Conservation (phyloP, 2,329 filamentous ascomycete species). For the Ascochyta rabiei region DNA sequence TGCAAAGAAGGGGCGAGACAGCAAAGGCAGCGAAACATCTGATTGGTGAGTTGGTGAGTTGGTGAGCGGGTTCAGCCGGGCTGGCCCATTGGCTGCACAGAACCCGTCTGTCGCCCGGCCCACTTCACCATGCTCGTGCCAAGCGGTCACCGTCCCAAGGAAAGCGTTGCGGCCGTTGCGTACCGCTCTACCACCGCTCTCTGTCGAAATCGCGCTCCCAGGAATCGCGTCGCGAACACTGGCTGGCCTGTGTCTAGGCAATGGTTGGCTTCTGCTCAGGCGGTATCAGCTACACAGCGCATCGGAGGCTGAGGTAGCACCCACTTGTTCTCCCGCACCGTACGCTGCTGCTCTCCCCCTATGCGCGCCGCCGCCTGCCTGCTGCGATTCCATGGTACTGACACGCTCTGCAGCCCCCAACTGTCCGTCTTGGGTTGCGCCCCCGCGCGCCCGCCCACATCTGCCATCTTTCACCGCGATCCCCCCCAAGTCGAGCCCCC, state of each 20-base stretch:
- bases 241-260: conserved; percentile 23
- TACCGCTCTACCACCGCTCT: not conserved
- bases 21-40: not conserved
- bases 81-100: too few relatives aligned
- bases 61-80: too few relatives aligned
- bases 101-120: not conserved
- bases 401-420: conserved; percentile 8
- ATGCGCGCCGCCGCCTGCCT: conserved; percentile 2
- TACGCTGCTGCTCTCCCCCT: not conserved
- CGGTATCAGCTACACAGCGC: conserved; percentile 31
- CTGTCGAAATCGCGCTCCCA: not conserved
- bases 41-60: too few relatives aligned
- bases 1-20: conserved; percentile 9
- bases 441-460: conserved; percentile 4
- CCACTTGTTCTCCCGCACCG: conserved; percentile 11
- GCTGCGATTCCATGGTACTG: not conserved
- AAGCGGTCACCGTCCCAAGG: conserved; percentile 5
- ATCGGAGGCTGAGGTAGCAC: conserved; percentile 39
- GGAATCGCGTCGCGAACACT: conserved; percentile 11
- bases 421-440: conserved; percentile 1
- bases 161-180: not conserved
- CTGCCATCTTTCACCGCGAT: conserved; percentile 2
- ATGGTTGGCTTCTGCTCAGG: conserved; percentile 36
- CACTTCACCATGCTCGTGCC: not conserved
- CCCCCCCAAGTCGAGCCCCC: not conserved